Evolutionary conservation across 1,284 basidiomycete species (phyloP).

Genomic region (Stereum hirsutum): DNA sequence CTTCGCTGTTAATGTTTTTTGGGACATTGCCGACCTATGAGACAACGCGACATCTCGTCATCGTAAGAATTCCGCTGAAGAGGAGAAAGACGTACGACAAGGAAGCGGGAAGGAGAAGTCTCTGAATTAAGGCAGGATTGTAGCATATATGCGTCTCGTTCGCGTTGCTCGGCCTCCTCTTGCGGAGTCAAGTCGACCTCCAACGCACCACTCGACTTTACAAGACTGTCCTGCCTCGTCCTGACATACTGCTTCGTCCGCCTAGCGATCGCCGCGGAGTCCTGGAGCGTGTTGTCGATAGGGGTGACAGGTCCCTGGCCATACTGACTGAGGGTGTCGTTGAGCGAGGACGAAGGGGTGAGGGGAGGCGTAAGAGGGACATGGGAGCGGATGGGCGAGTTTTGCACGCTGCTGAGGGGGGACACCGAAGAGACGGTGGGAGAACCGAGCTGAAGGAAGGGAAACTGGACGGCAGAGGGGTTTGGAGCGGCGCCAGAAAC

Average conservation of each 20-base stretch:
- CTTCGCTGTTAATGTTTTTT: constrained; percentile 19
- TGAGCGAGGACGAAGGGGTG: constrained; percentile 42
- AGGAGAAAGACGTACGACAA: constrained; percentile 24
- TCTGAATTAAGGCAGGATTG: constrained; percentile 5
- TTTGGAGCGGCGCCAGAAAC: neutral
- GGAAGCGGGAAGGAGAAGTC: constrained; percentile 26
- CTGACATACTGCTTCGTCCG: constrained; percentile 4
- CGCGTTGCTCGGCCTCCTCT: constrained; percentile 3
- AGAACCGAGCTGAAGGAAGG: too few species aligned
- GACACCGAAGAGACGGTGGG: too few species aligned
- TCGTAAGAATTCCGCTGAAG: neutral
- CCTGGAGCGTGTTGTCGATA: neutral
- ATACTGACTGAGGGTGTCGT: constrained; percentile 7
- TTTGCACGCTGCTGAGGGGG: neutral
- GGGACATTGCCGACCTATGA: constrained; percentile 19
- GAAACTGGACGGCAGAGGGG: too few species aligned
- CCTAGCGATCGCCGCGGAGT: constrained; percentile 2
- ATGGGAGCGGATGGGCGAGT: constrained; percentile 23
- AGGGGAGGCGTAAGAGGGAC: constrained; percentile 45
- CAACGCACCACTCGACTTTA: too few species aligned
- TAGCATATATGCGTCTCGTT: constrained; percentile 1
- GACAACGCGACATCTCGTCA: neutral
- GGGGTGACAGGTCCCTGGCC: neutral
- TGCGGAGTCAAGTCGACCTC: constrained; percentile 6
- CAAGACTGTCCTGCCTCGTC: too few species aligned